These are phyloP conservation scores for Fusarium sulawesiense DNA, from an alignment of 2,329 filamentous ascomycete species.

Conservation along the genomic window DNA sequence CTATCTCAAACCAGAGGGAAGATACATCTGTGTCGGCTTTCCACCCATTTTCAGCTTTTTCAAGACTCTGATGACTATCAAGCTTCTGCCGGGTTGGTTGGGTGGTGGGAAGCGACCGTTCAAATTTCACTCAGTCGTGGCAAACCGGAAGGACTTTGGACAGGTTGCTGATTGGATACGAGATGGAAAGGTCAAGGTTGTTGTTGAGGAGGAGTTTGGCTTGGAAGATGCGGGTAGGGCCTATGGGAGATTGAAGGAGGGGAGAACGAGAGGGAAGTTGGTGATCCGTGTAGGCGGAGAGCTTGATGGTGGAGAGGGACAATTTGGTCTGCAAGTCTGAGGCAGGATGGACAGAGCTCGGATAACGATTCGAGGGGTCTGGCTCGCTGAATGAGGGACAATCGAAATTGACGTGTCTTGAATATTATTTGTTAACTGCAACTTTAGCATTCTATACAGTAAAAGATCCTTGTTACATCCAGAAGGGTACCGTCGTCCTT, in stretches of 20 bases:
- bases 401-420: no score
- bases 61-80: slow-evolving; percentile 21
- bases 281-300: slow-evolving; percentile 14
- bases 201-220: slow-evolving; percentile 23
- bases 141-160: slow-evolving; percentile 21
- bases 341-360: no score
- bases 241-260: slow-evolving; percentile 22
- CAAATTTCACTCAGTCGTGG: slow-evolving; percentile 27
- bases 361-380: no score
- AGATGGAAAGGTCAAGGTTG: slow-evolving; percentile 9
- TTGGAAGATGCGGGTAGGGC: slow-evolving; percentile 13
- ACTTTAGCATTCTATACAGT: neutral
- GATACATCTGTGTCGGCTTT: slow-evolving; percentile 25
- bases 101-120: slow-evolving; percentile 33
- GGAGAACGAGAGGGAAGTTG: slow-evolving; percentile 19
- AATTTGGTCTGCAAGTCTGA: no score
- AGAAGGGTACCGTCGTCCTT: neutral
- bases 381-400: rapidly evolving
- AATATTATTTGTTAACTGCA: no score
- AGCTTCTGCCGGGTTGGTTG: slow-evolving; percentile 20
- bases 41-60: slow-evolving; percentile 6
- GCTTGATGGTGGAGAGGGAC: neutral
- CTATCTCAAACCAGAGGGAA: slow-evolving; percentile 17
- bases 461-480: no score
- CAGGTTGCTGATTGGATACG: slow-evolving; percentile 17